phyloP scores from a whole-genome alignment of 345 rosid species.

The Jatropha curcas region DNA sequence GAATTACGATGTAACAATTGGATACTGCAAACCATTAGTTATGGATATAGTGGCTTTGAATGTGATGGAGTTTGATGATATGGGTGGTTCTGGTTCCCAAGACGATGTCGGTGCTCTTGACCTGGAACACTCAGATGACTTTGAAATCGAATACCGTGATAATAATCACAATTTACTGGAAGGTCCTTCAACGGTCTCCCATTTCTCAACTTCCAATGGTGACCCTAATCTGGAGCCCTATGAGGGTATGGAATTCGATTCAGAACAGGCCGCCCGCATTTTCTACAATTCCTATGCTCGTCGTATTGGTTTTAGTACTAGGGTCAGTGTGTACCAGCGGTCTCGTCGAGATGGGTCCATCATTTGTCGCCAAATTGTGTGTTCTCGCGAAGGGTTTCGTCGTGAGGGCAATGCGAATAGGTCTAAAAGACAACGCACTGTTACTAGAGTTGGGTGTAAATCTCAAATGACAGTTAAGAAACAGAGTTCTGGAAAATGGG shows the following conservation, averaged over 20 bases:
- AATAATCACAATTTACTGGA: neutral
- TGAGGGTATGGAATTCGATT: slow-evolving; percentile 49
- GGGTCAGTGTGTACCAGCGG: slow-evolving; percentile 41
- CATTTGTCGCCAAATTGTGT: slow-evolving; percentile 46
- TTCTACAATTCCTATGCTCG: slow-evolving; percentile 49
- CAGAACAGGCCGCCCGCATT: slow-evolving; percentile 45
- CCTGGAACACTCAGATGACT: neutral
- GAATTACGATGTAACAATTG: neutral
- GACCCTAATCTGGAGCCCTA: slow-evolving; percentile 39
- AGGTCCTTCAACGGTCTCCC: neutral
- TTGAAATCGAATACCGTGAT: slow-evolving; percentile 3
- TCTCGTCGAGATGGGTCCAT: slow-evolving; percentile 46
- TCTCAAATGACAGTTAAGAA: slow-evolving; percentile 44
- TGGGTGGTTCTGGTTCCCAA: neutral
- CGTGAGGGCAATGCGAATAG: slow-evolving; percentile 26
- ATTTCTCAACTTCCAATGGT: neutral
- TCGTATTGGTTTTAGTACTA: slow-evolving; percentile 47
- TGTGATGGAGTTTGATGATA: slow-evolving; percentile 5
- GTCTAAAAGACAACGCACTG: slow-evolving; percentile 37
- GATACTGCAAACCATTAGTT: neutral
- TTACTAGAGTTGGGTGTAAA: slow-evolving; percentile 53
- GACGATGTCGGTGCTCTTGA: neutral
- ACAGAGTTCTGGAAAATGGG: slow-evolving; percentile 47
- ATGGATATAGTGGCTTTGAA: slow-evolving; percentile 3
- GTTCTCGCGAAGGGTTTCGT: slow-evolving; percentile 47